Base-by-base conservation (phyloP, 106 monocot species). In the Chionographis japonica region DNA sequence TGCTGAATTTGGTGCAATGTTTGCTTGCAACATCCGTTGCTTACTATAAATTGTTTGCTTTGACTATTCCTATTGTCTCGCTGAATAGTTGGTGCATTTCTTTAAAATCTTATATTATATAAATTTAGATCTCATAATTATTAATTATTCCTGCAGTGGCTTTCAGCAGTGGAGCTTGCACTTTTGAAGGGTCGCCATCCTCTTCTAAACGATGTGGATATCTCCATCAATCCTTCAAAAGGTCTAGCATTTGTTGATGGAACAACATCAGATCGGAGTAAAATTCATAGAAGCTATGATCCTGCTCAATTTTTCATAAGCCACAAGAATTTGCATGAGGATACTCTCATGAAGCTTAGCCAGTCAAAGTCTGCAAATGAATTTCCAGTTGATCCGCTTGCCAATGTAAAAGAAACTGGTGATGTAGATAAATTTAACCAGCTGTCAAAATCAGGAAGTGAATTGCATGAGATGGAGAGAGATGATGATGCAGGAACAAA, bases 181-280 rank as follows among this genome's bases (percentile, higher is more conserved):
- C 79, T 98, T 78, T 52, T 98, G 68, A 98, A 93, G 71, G 98
- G 98, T 15, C 89, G 87, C 8, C 90, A 98, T 83, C 93, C 93
- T 54, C 84, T 98, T 80, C 74, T 87, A 60, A 77, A 90, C 68
- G 93, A 93, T 75, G 79, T 98, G 12, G 90, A 98, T 72, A 75
- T 90, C 61, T 69, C 81, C 56, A 74, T 93, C 60, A 83, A 81
- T 74, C 86, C 86, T 73, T 71, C 78, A 38, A 83, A 93, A 68
- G 86, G 80, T n/a, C 54, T 71, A 68, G 16, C 85, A 62, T 75
- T 75, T 62, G 38, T 82, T 41, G 74, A 76, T 63, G 72, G 46
- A 50, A 72, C 50, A 75, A 20, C 37, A 61, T 56, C 18, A 55
- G 51, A 77, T 35, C 54, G 38, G 50, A 65, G 11, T 63, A 82